These are phyloP conservation scores for Hanseniaspora occidentalis DNA, from an alignment of 805 yeast genomes.

Conservation along the genomic window DNA sequence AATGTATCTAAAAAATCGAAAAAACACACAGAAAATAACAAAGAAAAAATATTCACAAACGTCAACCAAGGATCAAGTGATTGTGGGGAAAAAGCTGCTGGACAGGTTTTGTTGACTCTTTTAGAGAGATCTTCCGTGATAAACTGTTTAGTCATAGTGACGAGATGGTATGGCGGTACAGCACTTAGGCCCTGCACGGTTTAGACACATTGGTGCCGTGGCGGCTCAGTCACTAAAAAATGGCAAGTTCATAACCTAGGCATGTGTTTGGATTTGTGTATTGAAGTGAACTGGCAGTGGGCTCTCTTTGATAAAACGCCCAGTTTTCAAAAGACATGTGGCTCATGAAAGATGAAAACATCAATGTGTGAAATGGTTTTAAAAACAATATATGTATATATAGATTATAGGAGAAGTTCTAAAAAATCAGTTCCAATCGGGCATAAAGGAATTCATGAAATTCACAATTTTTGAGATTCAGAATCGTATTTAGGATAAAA, in stretches of 20 bases:
- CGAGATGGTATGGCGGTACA: conserved; percentile 75
- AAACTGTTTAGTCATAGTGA: conserved; percentile 53
- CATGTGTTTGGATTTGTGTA: no score
- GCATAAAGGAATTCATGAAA: no score
- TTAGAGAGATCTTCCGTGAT: conserved; percentile 35
- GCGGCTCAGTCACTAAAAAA: conserved; percentile 38
- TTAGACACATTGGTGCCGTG: conserved; percentile 49
- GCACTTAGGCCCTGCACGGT: conserved; percentile 60
- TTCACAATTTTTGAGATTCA: conserved; percentile 12
- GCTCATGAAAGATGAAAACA: no score
- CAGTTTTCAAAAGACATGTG: no score
- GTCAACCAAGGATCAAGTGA: conserved; percentile 51
- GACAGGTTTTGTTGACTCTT: conserved; percentile 42
- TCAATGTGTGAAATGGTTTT: conserved; percentile 2
- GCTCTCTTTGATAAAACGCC: no score
- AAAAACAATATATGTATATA: background rate
- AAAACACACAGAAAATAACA: conserved; percentile 2
- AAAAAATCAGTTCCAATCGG: no score
- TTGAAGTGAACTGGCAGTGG: no score
- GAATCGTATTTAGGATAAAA: conserved; percentile 14
- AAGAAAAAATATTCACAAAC: conserved; percentile 8
- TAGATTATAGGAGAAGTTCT: background rate
- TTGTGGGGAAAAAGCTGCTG: conserved; percentile 69
- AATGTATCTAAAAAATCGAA: no score
- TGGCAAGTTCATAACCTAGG: conserved; percentile 22